A percentile compares a stretch with the other conserved stretches of the same genome.
Evolutionary conservation across 75 land plant species (phyloP).

Genomic region (Cunninghamia lanceolata): DNA sequence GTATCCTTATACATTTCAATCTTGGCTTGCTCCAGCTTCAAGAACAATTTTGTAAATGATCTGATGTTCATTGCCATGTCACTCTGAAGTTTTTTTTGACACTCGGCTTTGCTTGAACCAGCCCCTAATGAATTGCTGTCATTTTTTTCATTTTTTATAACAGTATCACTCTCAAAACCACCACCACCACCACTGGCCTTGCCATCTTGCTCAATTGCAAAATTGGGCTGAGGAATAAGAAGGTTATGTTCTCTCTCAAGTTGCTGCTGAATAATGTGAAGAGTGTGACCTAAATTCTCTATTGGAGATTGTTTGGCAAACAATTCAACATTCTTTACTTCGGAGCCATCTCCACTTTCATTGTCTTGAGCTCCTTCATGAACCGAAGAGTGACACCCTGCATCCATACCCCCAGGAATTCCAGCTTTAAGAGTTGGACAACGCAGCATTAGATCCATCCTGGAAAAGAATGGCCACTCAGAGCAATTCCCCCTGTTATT

Average conservation of each 20-base stretch:
- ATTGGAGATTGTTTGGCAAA: not conserved
- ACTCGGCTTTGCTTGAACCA: not conserved
- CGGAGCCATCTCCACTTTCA: not conserved
- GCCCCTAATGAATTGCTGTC: not conserved
- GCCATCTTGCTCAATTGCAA: not conserved
- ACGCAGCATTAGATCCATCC: constrained; percentile 27
- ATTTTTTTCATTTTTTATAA: not conserved
- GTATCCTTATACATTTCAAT: constrained; percentile 46
- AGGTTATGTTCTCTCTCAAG: constrained; percentile 1
- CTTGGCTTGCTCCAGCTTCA: constrained; percentile 46
- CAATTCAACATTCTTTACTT: not conserved
- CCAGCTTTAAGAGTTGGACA: constrained; percentile 1
- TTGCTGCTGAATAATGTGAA: not conserved
- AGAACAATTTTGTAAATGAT: constrained; percentile 33
- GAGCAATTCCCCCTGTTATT: not conserved
- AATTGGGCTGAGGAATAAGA: not conserved
- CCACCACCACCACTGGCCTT: not conserved
- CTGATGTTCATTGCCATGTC: constrained; percentile 32
- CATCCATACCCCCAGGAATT: constrained; percentile 10
- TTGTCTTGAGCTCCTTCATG: not conserved
- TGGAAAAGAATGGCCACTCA: constrained; percentile 19
- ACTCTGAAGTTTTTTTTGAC: not conserved
- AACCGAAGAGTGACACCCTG: not conserved
- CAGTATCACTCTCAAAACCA: not conserved
- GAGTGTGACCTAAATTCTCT: not conserved